Conservation (phyloP, 176 grass and related monocot genomes). For the Saccharum spontaneum region DNA sequence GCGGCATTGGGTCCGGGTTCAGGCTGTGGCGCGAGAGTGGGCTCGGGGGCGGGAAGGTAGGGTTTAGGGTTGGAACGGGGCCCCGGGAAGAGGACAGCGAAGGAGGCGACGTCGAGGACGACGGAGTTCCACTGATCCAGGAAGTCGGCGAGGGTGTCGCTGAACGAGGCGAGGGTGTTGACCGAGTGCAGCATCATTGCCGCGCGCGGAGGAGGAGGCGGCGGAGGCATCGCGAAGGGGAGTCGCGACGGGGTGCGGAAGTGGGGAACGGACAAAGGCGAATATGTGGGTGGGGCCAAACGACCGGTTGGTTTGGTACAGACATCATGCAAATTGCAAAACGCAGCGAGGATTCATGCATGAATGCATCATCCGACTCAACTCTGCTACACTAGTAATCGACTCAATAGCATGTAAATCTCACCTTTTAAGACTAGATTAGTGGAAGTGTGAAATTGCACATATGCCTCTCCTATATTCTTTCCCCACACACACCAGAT, state of each 20-base stretch:
- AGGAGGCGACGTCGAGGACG: constrained; percentile 30
- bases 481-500: no score
- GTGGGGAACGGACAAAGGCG: neutral
- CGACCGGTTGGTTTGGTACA: no score
- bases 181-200: constrained; percentile 18
- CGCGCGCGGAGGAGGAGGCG: neutral
- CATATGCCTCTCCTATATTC: no score
- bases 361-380: neutral
- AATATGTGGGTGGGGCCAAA: neutral
- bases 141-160: constrained; percentile 45
- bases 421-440: no score
- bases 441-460: no score
- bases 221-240: neutral
- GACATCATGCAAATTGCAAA: neutral
- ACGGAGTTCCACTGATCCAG: constrained; percentile 48
- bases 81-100: neutral
- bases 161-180: constrained; percentile 25
- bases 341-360: no score
- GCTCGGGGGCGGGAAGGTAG: neutral
- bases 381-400: no score
- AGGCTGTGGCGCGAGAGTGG: neutral
- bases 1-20: neutral
- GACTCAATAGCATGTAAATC: no score
- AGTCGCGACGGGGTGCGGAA: neutral
- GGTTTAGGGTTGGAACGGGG: neutral